phyloP scores from a whole-genome alignment of 1,139 yeast genomes.

The Scheffersomyces parashehatae region DNA sequence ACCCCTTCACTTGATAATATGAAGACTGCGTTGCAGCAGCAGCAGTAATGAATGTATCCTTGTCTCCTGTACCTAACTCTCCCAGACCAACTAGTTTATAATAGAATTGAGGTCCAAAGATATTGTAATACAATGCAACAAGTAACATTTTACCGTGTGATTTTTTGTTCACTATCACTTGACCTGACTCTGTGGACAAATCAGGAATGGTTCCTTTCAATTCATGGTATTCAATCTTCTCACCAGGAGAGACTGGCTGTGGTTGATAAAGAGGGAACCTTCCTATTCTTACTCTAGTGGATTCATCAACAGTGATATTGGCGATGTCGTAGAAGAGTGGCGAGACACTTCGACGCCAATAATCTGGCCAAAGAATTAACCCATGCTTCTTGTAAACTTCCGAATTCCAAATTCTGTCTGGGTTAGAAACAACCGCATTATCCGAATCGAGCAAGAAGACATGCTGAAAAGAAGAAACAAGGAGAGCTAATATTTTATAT shows the following conservation, averaged over 20 bases:
- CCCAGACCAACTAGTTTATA: constrained; percentile 18
- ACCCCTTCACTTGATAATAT: constrained; percentile 12
- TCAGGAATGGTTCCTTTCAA: constrained; percentile 17
- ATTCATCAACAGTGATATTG: constrained; percentile 8
- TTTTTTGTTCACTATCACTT: constrained; percentile 14
- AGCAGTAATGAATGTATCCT: constrained; percentile 17
- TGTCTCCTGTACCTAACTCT: constrained; percentile 18
- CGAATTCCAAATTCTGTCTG: constrained; percentile 21
- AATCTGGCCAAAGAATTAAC: constrained; percentile 19
- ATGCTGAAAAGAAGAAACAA: constrained; percentile 16
- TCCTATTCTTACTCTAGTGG: constrained; percentile 1
- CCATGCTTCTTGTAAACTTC: constrained; percentile 27
- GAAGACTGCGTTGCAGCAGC: constrained; percentile 9
- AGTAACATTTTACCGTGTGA: constrained; percentile 14
- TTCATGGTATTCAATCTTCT: constrained; percentile 7
- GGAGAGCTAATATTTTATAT: constrained; percentile 16
- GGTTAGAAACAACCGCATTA: constrained; percentile 13
- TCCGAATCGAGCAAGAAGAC: constrained; percentile 18
- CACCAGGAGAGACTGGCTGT: constrained; percentile 1
- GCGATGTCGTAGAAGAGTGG: constrained; percentile 15
- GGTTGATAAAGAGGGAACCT: not conserved
- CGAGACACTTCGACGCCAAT: constrained; percentile 17
- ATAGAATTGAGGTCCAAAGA: constrained; percentile 14
- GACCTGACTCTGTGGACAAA: constrained; percentile 17
- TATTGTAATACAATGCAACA: constrained; percentile 16